These are phyloP conservation scores for Ogataea thermomethanolica DNA, from an alignment of 805 yeast genomes.

Conservation along the genomic window DNA sequence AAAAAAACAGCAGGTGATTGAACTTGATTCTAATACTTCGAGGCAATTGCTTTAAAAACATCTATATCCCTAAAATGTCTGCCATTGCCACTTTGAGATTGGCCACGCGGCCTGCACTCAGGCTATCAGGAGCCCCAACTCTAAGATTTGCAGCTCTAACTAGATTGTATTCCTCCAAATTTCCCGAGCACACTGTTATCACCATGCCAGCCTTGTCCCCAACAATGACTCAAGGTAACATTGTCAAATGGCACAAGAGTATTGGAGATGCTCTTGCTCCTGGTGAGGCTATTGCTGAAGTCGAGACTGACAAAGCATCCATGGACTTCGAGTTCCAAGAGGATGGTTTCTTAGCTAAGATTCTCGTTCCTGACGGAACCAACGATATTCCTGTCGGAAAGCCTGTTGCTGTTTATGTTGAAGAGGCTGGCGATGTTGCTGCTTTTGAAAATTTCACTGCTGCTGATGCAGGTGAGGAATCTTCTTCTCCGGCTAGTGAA, in stretches of 20 bases:
- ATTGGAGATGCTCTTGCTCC: constrained; percentile 86
- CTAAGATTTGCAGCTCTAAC: constrained; percentile 12
- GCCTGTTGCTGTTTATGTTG: constrained; percentile 96
- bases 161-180: constrained; percentile 30
- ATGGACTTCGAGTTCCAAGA: constrained; percentile 99
- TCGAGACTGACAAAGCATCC: constrained; percentile 96
- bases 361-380: constrained; percentile 76
- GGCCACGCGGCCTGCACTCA: constrained; percentile 28
- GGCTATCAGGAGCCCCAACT: constrained; percentile 15
- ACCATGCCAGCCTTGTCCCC: constrained; percentile 99
- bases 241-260: constrained; percentile 84
- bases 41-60: constrained; percentile 3
- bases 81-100: constrained; percentile 32
- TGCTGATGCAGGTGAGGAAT: constrained; percentile 67
- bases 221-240: constrained; percentile 95
- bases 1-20: constrained; percentile 16
- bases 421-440: constrained; percentile 74
- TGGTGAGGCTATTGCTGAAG: constrained; percentile 94
- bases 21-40: background rate
- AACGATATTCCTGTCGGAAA: constrained; percentile 90
- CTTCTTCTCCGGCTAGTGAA: constrained; percentile 34
- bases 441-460: constrained; percentile 86
- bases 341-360: constrained; percentile 89
- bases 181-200: constrained; percentile 68
- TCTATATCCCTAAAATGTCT: constrained; percentile 25